Conservation (phyloP, 257 asterid species). For the Ilex asprella region DNA sequence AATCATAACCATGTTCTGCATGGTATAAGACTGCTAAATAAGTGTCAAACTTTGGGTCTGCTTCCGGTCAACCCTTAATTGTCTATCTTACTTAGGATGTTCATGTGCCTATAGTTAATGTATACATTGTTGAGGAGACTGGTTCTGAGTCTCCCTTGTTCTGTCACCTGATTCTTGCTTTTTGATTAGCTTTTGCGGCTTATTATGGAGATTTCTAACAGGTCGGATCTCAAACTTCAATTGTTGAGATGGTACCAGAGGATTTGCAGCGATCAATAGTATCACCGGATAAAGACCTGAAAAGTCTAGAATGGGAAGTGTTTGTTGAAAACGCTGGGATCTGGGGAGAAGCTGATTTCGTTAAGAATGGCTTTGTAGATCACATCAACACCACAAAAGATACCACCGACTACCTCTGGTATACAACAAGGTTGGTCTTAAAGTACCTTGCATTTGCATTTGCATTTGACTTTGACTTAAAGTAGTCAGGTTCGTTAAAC, state of each 20-base stretch:
- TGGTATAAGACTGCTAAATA: too few species aligned
- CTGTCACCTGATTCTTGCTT: background rate
- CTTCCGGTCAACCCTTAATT: too few species aligned
- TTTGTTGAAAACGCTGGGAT: constrained; percentile 62
- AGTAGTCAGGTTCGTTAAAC: too few species aligned
- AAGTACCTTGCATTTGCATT: too few species aligned
- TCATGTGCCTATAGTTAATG: too few species aligned
- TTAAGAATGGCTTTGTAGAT: constrained; percentile 56
- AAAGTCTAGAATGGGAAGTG: constrained; percentile 66
- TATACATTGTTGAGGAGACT: background rate
- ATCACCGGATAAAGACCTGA: constrained; percentile 40
- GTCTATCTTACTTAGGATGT: too few species aligned
- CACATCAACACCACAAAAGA: constrained; percentile 87
- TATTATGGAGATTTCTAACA: constrained; percentile 24
- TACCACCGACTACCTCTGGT: constrained; percentile 91
- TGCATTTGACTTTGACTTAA: too few species aligned
- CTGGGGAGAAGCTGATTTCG: constrained; percentile 75
- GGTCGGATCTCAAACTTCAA: constrained; percentile 71
- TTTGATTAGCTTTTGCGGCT: background rate
- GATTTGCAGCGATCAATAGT: constrained; percentile 42
- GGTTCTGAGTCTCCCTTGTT: background rate
- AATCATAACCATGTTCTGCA: too few species aligned
- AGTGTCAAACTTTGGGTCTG: too few species aligned
- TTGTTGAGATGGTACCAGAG: constrained; percentile 66
- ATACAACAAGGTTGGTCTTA: constrained; percentile 58